Percentiles rank a stretch among this genome's conserved stretches.
Conservation (phyloP, 805 yeast species). For the Brettanomyces anomalus region DNA sequence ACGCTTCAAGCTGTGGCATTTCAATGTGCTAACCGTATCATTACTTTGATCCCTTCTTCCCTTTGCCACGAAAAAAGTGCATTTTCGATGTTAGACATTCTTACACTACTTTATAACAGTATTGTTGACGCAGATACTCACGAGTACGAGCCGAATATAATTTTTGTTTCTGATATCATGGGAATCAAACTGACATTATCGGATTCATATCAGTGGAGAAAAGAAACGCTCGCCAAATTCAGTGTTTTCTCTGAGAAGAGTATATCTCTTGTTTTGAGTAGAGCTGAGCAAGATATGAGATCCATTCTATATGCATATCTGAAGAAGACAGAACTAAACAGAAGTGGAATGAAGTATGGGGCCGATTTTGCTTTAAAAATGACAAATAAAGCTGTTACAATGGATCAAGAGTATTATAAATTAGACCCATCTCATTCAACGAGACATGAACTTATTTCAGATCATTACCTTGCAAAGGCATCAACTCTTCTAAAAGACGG, state of each 20-base stretch:
- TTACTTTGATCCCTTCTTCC: conserved; percentile 62
- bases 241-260: conserved; percentile 55
- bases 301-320: conserved; percentile 73
- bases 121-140: conserved; percentile 75
- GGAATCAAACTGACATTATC: conserved; percentile 52
- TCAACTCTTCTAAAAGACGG: background rate
- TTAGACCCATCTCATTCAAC: conserved; percentile 13
- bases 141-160: conserved; percentile 77
- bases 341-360: conserved; percentile 52
- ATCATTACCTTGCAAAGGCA: background rate
- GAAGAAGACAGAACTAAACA: conserved; percentile 26
- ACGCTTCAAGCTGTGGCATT: conserved; percentile 74
- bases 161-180: conserved; percentile 36
- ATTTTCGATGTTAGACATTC: conserved; percentile 71
- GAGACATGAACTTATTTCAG: background rate
- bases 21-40: conserved; percentile 61
- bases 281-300: conserved; percentile 66
- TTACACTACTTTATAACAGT: conserved; percentile 70
- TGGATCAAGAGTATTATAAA: conserved; percentile 56
- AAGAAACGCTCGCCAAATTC: conserved; percentile 51
- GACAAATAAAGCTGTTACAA: conserved; percentile 65
- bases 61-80: conserved; percentile 67
- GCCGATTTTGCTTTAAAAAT: conserved; percentile 84
- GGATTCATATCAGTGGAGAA: conserved; percentile 71
- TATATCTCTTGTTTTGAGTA: conserved; percentile 49